Percentiles rank a stretch among this genome's conserved stretches.
These are phyloP conservation scores for Babesia sp. DNA, from an alignment of 169 alveolate genomes.

Conservation along the genomic window DNA sequence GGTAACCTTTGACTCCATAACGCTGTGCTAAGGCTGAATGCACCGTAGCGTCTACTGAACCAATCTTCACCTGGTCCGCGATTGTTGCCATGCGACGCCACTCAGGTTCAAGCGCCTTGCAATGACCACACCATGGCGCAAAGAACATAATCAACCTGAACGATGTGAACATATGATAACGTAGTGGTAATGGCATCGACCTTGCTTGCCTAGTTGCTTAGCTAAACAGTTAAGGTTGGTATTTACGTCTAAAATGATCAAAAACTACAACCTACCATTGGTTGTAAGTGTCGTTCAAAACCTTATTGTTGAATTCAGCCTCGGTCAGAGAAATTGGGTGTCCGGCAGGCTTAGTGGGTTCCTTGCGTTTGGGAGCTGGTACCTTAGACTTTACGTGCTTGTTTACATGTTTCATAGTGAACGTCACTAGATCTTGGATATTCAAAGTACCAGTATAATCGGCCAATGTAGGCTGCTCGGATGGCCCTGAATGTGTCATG, in stretches of 20 bases:
- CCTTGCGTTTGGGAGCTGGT: conserved; percentile 61
- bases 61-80: conserved; percentile 80
- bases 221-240: too few species aligned
- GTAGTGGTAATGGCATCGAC: too few species aligned
- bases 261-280: conserved; percentile 57
- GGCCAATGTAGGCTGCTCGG: conserved; percentile 54
- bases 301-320: conserved; percentile 69
- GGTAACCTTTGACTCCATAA: conserved; percentile 74
- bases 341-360: conserved; percentile 39
- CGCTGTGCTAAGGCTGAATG: conserved; percentile 70
- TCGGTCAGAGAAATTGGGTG: conserved; percentile 71
- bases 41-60: conserved; percentile 79
- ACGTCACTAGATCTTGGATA: conserved; percentile 61
- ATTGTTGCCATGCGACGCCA: conserved; percentile 88
- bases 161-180: too few species aligned
- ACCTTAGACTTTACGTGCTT: conserved; percentile 74
- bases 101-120: conserved; percentile 94
- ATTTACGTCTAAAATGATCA: too few species aligned
- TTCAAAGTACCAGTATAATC: conserved; percentile 54
- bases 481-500: conserved; percentile 52
- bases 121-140: conserved; percentile 98
- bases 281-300: conserved; percentile 73
- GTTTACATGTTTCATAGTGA: conserved; percentile 68
- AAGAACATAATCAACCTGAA: conserved; percentile 85
- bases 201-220: too few species aligned